A percentile compares a stretch with the other conserved stretches of the same genome.
Evolutionary conservation across 768 basidiomycete species (phyloP).

Genomic region (Asterophora parasitica): DNA sequence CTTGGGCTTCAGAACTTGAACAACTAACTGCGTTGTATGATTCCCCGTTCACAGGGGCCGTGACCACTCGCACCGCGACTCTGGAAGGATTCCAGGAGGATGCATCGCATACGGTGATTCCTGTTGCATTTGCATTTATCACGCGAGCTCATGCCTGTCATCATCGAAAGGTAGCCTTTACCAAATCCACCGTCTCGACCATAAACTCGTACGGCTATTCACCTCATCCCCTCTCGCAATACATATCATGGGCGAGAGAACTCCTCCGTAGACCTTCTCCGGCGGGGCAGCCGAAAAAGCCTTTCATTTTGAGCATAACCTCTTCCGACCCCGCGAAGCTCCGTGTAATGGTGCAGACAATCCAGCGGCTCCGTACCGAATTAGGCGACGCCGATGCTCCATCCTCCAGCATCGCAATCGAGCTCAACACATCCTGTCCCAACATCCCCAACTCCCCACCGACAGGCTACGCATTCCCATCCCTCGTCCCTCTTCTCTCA

Average conservation of each 20-base stretch:
- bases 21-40: slow-evolving; percentile 66
- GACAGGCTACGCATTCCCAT: slow-evolving; percentile 55
- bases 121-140: slow-evolving; percentile 5
- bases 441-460: slow-evolving; percentile 66
- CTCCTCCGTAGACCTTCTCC: slow-evolving; percentile 39
- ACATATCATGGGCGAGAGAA: slow-evolving; percentile 56
- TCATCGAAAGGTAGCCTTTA: slow-evolving; percentile 52
- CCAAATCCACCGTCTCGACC: slow-evolving; percentile 47
- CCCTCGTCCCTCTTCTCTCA: slow-evolving; percentile 49
- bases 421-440: slow-evolving; percentile 84
- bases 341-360: slow-evolving; percentile 46
- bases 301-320: slow-evolving; percentile 79
- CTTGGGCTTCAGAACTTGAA: slow-evolving; percentile 68
- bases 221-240: slow-evolving; percentile 63
- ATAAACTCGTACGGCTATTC: slow-evolving; percentile 89
- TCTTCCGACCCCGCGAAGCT: slow-evolving; percentile 51
- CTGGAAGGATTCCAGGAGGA: slow-evolving; percentile 67
- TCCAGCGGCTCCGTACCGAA: slow-evolving; percentile 54
- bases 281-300: slow-evolving; percentile 27
- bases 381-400: slow-evolving; percentile 21
- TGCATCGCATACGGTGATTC: slow-evolving; percentile 50
- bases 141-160: slow-evolving; percentile 2
- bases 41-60: slow-evolving; percentile 66
- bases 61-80: slow-evolving; percentile 78
- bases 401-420: slow-evolving; percentile 53